A percentile compares a stretch with the other conserved stretches of the same genome.
Conservation (phyloP, 257 asterid species). For the Mitragyna speciosa region DNA sequence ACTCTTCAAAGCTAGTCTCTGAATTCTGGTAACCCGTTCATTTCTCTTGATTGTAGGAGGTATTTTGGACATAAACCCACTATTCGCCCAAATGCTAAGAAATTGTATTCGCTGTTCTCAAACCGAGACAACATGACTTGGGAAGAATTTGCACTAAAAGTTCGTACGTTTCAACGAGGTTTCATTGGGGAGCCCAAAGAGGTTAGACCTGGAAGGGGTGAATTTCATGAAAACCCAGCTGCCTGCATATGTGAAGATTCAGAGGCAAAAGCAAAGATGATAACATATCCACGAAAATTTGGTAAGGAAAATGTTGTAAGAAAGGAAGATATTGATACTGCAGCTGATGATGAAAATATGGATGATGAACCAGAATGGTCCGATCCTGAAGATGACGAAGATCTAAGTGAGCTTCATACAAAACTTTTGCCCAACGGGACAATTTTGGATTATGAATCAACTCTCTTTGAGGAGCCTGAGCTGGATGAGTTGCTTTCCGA, state of each 20-base stretch:
- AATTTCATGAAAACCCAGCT: constrained; percentile 87
- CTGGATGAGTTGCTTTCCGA: constrained; percentile 84
- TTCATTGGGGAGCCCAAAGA: constrained; percentile 97
- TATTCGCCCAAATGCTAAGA: constrained; percentile 93
- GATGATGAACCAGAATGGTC: constrained; percentile 72
- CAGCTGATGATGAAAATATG: constrained; percentile 36
- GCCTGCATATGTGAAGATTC: constrained; percentile 84
- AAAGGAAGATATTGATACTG: constrained; percentile 35
- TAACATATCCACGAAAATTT: constrained; percentile 27
- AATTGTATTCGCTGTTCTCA: constrained; percentile 57
- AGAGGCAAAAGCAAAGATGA: constrained; percentile 44
- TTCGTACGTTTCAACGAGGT: constrained; percentile 63
- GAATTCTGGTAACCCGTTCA: neutral
- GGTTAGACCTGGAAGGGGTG: constrained; percentile 92
- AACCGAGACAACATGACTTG: constrained; percentile 71
- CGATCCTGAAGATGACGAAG: constrained; percentile 83
- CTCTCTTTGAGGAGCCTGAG: constrained; percentile 66
- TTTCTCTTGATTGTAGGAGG: constrained; percentile 61
- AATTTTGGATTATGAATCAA: constrained; percentile 52
- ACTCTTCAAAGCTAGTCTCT: neutral
- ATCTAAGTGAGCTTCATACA: constrained; percentile 35
- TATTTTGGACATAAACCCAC: constrained; percentile 97
- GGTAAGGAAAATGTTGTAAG: constrained; percentile 32
- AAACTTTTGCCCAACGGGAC: constrained; percentile 50
- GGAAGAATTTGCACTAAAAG: constrained; percentile 63